phyloP scores from a whole-genome alignment of 352 stramenopile species.

The Globisporangium heterothallicum region DNA sequence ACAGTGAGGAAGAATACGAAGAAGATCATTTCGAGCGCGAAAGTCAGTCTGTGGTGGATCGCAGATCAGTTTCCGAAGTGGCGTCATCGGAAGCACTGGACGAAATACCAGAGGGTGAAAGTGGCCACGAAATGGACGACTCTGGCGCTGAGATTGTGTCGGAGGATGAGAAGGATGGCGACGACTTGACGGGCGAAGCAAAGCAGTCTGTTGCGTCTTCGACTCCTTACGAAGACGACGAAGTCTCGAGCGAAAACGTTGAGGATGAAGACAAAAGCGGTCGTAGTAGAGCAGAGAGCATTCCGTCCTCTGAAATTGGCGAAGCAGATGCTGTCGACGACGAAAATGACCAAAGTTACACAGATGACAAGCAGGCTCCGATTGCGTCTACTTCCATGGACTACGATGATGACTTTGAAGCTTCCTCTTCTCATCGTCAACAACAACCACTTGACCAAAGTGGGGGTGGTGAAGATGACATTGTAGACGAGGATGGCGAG shows the following conservation, averaged over 20 bases:
- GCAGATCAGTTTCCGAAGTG: not conserved
- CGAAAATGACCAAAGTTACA: not conserved
- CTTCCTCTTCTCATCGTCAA: conserved; percentile 17
- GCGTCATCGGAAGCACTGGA: not conserved
- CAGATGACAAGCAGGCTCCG: not conserved
- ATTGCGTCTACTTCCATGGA: conserved; percentile 15
- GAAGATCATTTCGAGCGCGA: conserved; percentile 40
- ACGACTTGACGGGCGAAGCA: not conserved
- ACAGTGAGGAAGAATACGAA: conserved; percentile 25
- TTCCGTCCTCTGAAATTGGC: not conserved
- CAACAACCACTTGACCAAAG: not conserved
- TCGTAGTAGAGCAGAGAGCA: not conserved
- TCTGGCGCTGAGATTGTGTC: conserved; percentile 13
- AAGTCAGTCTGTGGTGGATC: conserved; percentile 14
- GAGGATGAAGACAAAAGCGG: not conserved
- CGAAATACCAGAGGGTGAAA: conserved; percentile 3
- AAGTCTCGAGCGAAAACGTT: not conserved
- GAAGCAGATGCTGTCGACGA: not conserved
- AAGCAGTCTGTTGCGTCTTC: not conserved
- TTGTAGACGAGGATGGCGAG: not conserved
- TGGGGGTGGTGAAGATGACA: not conserved
- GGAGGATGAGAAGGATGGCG: not conserved
- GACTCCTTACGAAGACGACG: conserved; percentile 1
- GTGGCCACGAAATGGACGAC: conserved; percentile 8
- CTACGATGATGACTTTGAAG: conserved; percentile 50